Conservation (phyloP, 2,329 filamentous ascomycete genomes). For the Fusarium sacchari region DNA sequence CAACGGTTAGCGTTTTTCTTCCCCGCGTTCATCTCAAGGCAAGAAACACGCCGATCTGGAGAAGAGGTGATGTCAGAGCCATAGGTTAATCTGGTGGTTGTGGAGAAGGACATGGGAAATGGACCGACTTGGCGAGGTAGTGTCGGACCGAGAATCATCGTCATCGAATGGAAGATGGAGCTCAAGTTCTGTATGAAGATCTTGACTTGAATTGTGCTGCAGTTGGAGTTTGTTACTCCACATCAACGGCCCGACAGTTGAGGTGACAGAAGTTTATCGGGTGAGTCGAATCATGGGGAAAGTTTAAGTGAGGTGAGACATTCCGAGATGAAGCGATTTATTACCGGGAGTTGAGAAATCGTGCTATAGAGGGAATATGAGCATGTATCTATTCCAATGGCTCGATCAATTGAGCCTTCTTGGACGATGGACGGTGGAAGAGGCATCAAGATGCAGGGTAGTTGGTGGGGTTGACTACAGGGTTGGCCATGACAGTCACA, state of each 20-base stretch:
- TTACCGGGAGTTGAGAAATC: accelerated
- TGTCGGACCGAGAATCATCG: slow-evolving; percentile 2
- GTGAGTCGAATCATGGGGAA: not conserved
- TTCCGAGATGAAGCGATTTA: not conserved
- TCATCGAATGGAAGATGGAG: not conserved
- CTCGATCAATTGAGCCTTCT: not conserved
- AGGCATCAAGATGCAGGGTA: not conserved
- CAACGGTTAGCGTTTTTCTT: not conserved
- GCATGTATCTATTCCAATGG: not conserved
- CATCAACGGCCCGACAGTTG: not conserved
- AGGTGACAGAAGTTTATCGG: not conserved
- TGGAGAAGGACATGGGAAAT: not conserved
- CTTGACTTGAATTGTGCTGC: not conserved
- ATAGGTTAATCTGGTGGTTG: not conserved
- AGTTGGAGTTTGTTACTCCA: not conserved
- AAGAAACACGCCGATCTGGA: not conserved
- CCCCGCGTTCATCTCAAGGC: slow-evolving; percentile 1
- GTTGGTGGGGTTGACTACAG: not conserved
- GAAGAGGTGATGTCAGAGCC: slow-evolving; percentile 10
- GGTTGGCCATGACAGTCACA: not conserved
- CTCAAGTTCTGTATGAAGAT: not conserved
- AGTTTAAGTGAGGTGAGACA: not conserved
- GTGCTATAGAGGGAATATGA: not conserved
- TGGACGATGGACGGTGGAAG: not conserved
- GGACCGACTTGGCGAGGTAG: not conserved